These are phyloP conservation scores for Aspergillus cavernicola DNA, from an alignment of 495 filamentous ascomycete species.

Conservation along the genomic window DNA sequence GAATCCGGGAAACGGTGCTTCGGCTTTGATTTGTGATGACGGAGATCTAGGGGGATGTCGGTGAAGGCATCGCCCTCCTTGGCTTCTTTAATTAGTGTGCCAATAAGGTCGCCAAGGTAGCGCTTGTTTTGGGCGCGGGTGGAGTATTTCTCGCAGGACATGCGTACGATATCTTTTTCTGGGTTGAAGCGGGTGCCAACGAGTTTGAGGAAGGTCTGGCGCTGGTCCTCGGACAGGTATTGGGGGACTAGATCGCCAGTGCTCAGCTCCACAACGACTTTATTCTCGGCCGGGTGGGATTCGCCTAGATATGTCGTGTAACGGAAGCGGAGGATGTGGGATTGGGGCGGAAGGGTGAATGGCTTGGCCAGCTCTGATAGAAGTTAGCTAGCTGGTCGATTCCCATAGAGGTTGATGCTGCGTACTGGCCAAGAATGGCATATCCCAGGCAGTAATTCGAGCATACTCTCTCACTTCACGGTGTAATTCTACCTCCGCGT, in stretches of 20 bases:
- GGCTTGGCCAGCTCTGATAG: conserved; percentile 66
- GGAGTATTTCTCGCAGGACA: conserved; percentile 86
- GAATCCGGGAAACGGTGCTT: conserved; percentile 69
- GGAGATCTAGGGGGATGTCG: conserved; percentile 85
- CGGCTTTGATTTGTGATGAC: conserved; percentile 73
- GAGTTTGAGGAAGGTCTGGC: conserved; percentile 80
- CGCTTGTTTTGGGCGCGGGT: conserved; percentile 94
- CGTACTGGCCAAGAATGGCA: conserved; percentile 83
- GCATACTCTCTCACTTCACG: conserved; percentile 87
- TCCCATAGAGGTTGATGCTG: not conserved
- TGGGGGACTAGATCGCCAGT: conserved; percentile 59
- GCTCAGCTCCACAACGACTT: conserved; percentile 88
- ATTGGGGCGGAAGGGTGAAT: conserved; percentile 65
- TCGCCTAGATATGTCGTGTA: conserved; percentile 98
- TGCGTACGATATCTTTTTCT: conserved; percentile 74
- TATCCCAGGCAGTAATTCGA: conserved; percentile 88
- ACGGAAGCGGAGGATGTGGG: conserved; percentile 77
- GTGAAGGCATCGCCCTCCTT: conserved; percentile 81
- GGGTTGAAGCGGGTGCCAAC: conserved; percentile 89
- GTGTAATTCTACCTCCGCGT: conserved; percentile 84
- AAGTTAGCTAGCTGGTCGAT: not conserved
- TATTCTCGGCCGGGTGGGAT: conserved; percentile 81
- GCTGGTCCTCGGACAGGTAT: conserved; percentile 61
- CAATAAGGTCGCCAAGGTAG: conserved; percentile 76
- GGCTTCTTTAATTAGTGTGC: conserved; percentile 68